Conservation (phyloP, 1,139 yeast genomes). For the Arxiozyma heterogenica region DNA sequence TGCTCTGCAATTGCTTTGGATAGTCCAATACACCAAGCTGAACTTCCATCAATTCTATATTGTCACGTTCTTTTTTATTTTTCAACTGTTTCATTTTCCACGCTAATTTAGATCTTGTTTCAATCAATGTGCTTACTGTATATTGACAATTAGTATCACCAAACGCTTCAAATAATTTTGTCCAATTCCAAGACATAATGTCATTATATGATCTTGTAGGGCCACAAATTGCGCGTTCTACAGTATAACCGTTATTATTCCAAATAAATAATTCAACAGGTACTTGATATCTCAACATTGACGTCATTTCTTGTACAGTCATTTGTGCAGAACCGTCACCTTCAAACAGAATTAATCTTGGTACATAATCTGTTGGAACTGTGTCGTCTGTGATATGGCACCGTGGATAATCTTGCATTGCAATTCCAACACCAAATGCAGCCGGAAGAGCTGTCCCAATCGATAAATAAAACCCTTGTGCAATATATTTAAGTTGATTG, state of each 20-base stretch:
- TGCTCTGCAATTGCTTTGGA: conserved; percentile 34
- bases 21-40: conserved; percentile 63
- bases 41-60: conserved; percentile 57
- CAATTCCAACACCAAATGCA: conserved; percentile 67
- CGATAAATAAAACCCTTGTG: conserved; percentile 70
- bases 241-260: conserved; percentile 81
- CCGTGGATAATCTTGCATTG: conserved; percentile 43
- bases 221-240: conserved; percentile 77
- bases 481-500: conserved; percentile 39
- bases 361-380: conserved; percentile 33
- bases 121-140: conserved; percentile 11
- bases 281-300: conserved; percentile 50
- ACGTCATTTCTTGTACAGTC: conserved; percentile 76
- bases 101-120: conserved; percentile 12
- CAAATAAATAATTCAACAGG: conserved; percentile 58
- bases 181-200: conserved; percentile 79
- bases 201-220: conserved; percentile 71
- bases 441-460: conserved; percentile 86
- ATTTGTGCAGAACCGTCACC: conserved; percentile 92
- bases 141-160: conserved; percentile 41
- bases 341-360: conserved; percentile 57
- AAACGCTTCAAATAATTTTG: conserved; percentile 50
- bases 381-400: conserved; percentile 13
- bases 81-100: conserved; percentile 15
- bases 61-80: conserved; percentile 21